Base-by-base conservation (phyloP, 768 basidiomycete species). In the Pisolithus marmoratus region DNA sequence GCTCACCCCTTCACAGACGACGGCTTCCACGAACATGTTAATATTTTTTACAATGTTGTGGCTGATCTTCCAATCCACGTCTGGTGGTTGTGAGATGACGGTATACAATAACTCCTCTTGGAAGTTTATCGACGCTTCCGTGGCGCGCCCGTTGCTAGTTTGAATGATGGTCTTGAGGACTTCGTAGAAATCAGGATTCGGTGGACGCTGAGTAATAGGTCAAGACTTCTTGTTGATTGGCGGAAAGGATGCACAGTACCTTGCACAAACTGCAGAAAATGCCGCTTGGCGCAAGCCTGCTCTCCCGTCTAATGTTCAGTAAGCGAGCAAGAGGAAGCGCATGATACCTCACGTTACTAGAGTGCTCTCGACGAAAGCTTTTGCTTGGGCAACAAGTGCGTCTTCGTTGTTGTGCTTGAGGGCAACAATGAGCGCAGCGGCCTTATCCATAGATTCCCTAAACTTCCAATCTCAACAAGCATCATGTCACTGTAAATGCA, bases 1-100 rank as follows among this genome's bases (percentile, higher is more conserved):
- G 38, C 68, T 79, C 55, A 81, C 84, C 22, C 69, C 72, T 46
- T 81, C 68, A 56, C 76, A 75, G 56, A 83, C 76, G 9, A 85
- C 80, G 3, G 74, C 56, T 47, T 86, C 80, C 2, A 88, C 71
- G 54, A 76, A 90, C 9, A 59, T 68, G 38, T 74, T 67, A 15
- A 87, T 60, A 61, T 88, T 87, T 47, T 76, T 67, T 9, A 86
- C 63, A 20, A 82, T 74, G n/a, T 61, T 61, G 55, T 83, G 79
- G 53, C 81, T 78, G 19, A 70, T 63, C 8, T 69, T 70, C 31
- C 70, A 66, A 46, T 86, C 83, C 36, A 70, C 73, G 20, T 85
- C 83, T 8, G 69, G 58, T 1, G 72, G 70, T 20, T 81, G 72
- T 2, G 66, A 51, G 12, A 85, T 60, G 1, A 79, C 74, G 54